phyloP scores from a whole-genome alignment of 257 asterid species.

The Ophiorrhiza pumila region DNA sequence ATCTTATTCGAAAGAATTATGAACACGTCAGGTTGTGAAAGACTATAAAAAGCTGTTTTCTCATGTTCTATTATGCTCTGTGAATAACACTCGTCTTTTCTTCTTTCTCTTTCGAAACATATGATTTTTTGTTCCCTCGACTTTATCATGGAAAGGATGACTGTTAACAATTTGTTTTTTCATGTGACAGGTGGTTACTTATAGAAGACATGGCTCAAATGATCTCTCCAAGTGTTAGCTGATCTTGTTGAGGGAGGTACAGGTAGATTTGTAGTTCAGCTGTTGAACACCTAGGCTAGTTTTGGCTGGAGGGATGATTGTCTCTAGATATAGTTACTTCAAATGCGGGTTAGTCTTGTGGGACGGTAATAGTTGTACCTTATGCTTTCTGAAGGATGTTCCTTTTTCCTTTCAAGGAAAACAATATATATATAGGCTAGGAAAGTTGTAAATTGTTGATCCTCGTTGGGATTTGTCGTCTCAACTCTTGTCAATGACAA shows the following conservation, averaged over 20 bases:
- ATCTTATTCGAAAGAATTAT: neutral
- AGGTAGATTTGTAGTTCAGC: conserved; percentile 13
- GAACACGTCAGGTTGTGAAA: neutral
- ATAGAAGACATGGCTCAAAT: neutral
- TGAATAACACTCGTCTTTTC: too few species aligned
- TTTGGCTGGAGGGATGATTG: neutral
- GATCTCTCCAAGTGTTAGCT: neutral
- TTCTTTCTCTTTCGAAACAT: neutral
- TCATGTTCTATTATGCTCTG: neutral
- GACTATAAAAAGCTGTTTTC: neutral
- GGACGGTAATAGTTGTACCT: conserved; percentile 1
- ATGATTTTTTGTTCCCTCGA: neutral
- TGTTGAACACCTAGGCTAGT: conserved; percentile 2
- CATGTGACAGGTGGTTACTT: conserved; percentile 10
- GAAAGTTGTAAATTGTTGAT: conserved; percentile 7
- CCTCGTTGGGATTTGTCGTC: neutral
- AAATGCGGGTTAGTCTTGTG: neutral
- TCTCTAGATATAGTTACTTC: neutral
- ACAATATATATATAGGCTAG: neutral
- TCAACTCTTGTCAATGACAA: neutral
- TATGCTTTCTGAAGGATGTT: neutral
- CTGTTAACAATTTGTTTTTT: conserved; percentile 3
- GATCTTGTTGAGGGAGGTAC: conserved; percentile 12
- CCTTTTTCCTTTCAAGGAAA: neutral
- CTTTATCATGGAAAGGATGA: neutral